Base-by-base conservation (phyloP, 2,329 filamentous ascomycete species). In the Alternaria panax region DNA sequence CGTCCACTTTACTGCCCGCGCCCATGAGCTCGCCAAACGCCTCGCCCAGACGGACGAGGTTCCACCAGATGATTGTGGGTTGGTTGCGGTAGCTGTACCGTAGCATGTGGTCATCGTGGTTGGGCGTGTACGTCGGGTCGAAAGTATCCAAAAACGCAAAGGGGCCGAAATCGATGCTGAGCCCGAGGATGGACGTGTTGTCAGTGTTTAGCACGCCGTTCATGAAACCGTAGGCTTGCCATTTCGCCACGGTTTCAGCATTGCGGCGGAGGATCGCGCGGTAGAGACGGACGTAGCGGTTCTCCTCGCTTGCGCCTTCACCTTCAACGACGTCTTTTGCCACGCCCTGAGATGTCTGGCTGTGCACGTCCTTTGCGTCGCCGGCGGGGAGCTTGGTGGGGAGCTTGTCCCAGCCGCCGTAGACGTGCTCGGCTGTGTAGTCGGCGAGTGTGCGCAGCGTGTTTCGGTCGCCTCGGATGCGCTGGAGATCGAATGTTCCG, bases 151-250 rank as follows among this genome's bases (percentile, higher is more conserved):
- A 90, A 78, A 99, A 99, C 5, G 95, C 95, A 71, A 99, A 99
- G 0, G 95, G 95, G 0, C 95, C 95, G 74, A 93, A 99, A 79
- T 99, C 95, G 63, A 99, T 90, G 6, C 90, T 94, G 0, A 99
- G 81, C 0, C 95, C 95, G 55, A 89, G 89, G 51, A 99, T 86
- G 0, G 93, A 97, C 0, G 95, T 99, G 77, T 99, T 99, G 75
- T 99, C 95, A 0, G 95, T 98, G 79, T 99, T 99, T 58, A 99
- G 83, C 4, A 99, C 95, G 45, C 95, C 95, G 72, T 99, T 99
- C 85, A 96, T 98, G 81, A 99, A 99, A n/a, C 92, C 95, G 73
- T 98, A 98, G 0, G 92, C 93, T 81, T 99, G 96, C 94, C 95
- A 98, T 67, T 90, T 87, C 11, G 95, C 95, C 2, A 98, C 93